Evolutionary conservation across 495 filamentous ascomycete species (phyloP).

Genomic region (Hypoxylon fragiforme): DNA sequence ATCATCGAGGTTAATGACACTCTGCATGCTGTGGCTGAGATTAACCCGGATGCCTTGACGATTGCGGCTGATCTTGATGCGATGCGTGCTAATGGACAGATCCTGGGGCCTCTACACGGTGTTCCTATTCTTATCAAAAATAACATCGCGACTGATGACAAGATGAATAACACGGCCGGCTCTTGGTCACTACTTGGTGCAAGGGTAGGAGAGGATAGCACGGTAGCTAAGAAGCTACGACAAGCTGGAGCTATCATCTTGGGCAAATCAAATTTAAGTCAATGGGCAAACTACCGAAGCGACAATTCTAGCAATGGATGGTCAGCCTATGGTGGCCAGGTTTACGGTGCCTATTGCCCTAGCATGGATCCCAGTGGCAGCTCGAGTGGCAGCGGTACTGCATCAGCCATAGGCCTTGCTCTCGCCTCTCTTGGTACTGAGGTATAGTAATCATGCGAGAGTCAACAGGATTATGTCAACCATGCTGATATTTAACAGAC

Average conservation of each 20-base stretch:
- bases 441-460: no score
- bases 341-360: conserved; percentile 47
- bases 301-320: conserved; percentile 48
- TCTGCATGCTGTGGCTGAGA: conserved; percentile 47
- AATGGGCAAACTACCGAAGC: conserved; percentile 48
- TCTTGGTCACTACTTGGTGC: conserved; percentile 60
- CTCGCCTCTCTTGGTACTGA: conserved; percentile 40
- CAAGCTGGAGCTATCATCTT: conserved; percentile 52
- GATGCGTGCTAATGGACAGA: conserved; percentile 11
- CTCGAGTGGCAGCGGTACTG: conserved; percentile 40
- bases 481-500: no score
- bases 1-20: conserved; percentile 47
- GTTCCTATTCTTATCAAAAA: conserved; percentile 45
- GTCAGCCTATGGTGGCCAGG: conserved; percentile 50
- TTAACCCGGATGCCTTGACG: conserved; percentile 51
- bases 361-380: conserved; percentile 43
- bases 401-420: conserved; percentile 42
- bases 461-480: no score
- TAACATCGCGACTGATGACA: conserved; percentile 40
- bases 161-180: conserved; percentile 48
- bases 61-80: conserved; percentile 41
- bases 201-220: conserved; percentile 46
- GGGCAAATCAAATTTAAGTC: conserved; percentile 41
- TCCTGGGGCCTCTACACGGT: conserved; percentile 39
- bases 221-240: conserved; percentile 49